phyloP scores from a whole-genome alignment of 352 stramenopile species.

The Phytophthora brassicae region DNA sequence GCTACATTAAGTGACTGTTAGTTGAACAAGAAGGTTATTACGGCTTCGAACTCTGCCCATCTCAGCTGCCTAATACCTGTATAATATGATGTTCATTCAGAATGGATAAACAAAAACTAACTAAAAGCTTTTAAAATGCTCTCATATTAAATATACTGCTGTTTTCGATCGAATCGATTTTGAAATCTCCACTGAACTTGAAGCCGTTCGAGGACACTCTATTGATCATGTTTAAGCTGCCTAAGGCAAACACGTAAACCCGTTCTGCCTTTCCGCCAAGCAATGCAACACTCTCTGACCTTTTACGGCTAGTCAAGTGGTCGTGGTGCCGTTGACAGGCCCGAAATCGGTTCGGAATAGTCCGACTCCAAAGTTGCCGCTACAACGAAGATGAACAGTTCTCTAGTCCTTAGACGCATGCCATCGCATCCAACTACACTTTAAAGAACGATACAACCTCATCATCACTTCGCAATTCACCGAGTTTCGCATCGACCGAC shows the following conservation, averaged over 20 bases:
- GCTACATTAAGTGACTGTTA: background rate
- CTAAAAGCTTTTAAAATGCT: too few relatives aligned
- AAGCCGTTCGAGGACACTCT: background rate
- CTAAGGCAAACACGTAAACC: constrained; percentile 15
- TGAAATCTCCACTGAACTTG: background rate
- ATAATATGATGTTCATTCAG: too few relatives aligned
- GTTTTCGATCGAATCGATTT: background rate
- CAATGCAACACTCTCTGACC: constrained; percentile 13
- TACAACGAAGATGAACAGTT: constrained; percentile 1
- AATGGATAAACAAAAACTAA: too few relatives aligned
- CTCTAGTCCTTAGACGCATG: constrained; percentile 21
- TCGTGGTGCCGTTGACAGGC: background rate
- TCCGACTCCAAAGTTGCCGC: constrained; percentile 12
- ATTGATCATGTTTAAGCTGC: constrained; percentile 8
- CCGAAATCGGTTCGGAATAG: constrained; percentile 19
- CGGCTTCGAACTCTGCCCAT: too few relatives aligned
- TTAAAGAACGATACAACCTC: too few relatives aligned
- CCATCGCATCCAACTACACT: background rate
- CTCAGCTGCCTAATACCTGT: constrained; percentile 1
- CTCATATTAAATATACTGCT: background rate
- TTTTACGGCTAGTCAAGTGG: constrained; percentile 1
- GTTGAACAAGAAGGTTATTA: background rate
- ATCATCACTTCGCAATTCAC: constrained; percentile 26
- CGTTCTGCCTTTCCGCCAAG: constrained; percentile 8
- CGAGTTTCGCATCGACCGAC: background rate